phyloP scores from a whole-genome alignment of 176 grass and related monocot genomes.

The Oryza glumipatula region DNA sequence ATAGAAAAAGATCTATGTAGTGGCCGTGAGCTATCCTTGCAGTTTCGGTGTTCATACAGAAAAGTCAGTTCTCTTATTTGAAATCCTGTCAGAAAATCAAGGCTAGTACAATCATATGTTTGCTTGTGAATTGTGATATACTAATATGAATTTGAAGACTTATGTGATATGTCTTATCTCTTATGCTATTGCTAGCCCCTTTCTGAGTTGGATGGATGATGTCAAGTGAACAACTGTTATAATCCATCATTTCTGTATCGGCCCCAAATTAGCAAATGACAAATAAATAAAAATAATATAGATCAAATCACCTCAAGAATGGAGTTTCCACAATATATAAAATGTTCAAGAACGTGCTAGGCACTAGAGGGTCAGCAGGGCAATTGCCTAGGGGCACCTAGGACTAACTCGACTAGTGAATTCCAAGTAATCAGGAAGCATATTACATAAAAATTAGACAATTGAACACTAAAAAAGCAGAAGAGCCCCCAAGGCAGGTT shows the following conservation, averaged over 20 bases:
- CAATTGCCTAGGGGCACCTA: too few species aligned
- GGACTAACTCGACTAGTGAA: too few species aligned
- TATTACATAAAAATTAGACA: not conserved
- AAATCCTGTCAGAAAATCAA: not conserved
- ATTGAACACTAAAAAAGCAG: not conserved
- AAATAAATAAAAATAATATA: not conserved
- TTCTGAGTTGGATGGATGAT: conserved; percentile 17
- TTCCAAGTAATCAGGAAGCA: too few species aligned
- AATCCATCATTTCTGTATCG: not conserved
- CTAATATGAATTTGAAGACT: not conserved
- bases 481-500: not conserved
- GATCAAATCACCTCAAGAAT: conserved; percentile 19
- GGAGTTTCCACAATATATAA: not conserved
- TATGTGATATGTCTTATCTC: not conserved
- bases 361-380: too few species aligned
- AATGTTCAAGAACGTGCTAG: not conserved
- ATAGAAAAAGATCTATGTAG: not conserved
- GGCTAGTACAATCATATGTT: not conserved
- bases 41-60: conserved; percentile 2
- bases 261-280: not conserved
- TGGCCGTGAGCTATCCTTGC: not conserved
- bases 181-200: not conserved
- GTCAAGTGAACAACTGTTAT: conserved; percentile 18
- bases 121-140: not conserved
- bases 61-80: not conserved